A percentile compares a stretch with the other conserved stretches of the same genome.
These are phyloP conservation scores for Colletotrichum endophyticum DNA, from an alignment of 2,329 filamentous ascomycete genomes.

Conservation along the genomic window DNA sequence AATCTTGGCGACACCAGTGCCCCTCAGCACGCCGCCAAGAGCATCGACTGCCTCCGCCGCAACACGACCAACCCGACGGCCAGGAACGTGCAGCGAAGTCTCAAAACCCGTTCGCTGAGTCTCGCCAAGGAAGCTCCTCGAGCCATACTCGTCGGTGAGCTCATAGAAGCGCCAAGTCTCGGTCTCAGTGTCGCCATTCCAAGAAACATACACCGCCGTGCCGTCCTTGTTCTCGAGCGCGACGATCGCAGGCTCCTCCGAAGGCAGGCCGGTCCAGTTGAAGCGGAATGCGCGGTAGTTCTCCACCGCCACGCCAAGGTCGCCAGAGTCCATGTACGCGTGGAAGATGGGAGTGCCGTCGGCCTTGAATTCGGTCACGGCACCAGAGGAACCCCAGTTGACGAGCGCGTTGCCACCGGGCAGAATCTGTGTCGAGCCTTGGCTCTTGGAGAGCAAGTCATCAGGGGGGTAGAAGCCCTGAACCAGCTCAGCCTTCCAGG, in stretches of 20 bases:
- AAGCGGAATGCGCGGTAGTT: conserved; percentile 61
- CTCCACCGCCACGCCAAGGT: conserved; percentile 43
- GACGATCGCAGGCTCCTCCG: conserved; percentile 33
- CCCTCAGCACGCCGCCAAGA: background rate
- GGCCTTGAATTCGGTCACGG: conserved; percentile 49
- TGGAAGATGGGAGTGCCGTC: conserved; percentile 60
- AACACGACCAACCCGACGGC: background rate
- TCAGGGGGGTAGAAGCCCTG: conserved; percentile 55
- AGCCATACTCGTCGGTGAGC: conserved; percentile 17
- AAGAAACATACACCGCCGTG: conserved; percentile 30
- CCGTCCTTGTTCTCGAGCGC: conserved; percentile 11
- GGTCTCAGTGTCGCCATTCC: conserved; percentile 41
- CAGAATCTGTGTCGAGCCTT: conserved; percentile 57
- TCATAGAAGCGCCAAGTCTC: conserved; percentile 31
- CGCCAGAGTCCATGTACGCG: conserved; percentile 46
- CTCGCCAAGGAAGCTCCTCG: conserved; percentile 3
- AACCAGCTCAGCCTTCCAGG: conserved; percentile 49
- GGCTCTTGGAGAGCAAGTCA: conserved; percentile 51
- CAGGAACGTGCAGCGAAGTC: background rate
- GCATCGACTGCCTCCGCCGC: background rate
- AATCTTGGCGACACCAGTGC: background rate
- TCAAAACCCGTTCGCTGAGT: conserved; percentile 7
- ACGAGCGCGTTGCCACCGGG: conserved; percentile 58
- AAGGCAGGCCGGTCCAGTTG: conserved; percentile 56
- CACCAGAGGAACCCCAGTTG: conserved; percentile 59